Evolutionary conservation across 371 early-diverging fungal genomes (phyloP).

Genomic region (Apophysomyces sp.): DNA sequence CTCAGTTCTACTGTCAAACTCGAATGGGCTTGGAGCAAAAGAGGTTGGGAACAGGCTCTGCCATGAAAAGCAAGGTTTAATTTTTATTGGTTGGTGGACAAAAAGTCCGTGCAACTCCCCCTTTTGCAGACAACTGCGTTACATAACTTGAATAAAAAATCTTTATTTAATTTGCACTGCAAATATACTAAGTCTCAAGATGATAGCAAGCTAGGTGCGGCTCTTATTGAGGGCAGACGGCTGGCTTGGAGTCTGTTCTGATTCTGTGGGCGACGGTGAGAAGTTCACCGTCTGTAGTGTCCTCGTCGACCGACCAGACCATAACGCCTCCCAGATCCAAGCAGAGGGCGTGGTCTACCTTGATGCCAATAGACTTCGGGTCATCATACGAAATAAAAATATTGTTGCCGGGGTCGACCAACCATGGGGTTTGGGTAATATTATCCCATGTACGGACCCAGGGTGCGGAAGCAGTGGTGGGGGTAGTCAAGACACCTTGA

Average conservation of each 20-base stretch:
- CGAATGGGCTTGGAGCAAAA: too few species aligned
- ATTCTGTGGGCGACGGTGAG: slow-evolving; percentile 36
- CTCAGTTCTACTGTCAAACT: too few species aligned
- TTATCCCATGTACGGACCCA: slow-evolving; percentile 69
- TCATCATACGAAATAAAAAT: slow-evolving; percentile 69
- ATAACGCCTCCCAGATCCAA: slow-evolving; percentile 58
- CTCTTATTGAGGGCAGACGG: background rate
- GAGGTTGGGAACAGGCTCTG: too few species aligned
- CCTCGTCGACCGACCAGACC: slow-evolving; percentile 58
- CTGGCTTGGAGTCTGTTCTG: slow-evolving; percentile 10
- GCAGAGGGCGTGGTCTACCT: slow-evolving; percentile 48
- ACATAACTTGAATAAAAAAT: background rate
- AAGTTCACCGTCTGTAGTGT: slow-evolving; percentile 50
- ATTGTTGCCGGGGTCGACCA: slow-evolving; percentile 56
- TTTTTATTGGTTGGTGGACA: too few species aligned
- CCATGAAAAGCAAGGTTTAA: too few species aligned
- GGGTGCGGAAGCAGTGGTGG: slow-evolving; percentile 52
- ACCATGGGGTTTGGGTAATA: slow-evolving; percentile 63
- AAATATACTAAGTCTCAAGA: background rate
- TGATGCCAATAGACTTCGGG: slow-evolving; percentile 49
- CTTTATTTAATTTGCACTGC: background rate
- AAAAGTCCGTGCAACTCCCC: too few species aligned
- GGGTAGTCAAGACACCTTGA: slow-evolving; percentile 53
- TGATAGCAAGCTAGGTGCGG: background rate
- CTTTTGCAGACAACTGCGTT: background rate